Evolutionary conservation across 2,329 filamentous ascomycete species (phyloP), one percentile per base, ranked within the genome.

Genomic region (Fusarium proliferatum): DNA sequence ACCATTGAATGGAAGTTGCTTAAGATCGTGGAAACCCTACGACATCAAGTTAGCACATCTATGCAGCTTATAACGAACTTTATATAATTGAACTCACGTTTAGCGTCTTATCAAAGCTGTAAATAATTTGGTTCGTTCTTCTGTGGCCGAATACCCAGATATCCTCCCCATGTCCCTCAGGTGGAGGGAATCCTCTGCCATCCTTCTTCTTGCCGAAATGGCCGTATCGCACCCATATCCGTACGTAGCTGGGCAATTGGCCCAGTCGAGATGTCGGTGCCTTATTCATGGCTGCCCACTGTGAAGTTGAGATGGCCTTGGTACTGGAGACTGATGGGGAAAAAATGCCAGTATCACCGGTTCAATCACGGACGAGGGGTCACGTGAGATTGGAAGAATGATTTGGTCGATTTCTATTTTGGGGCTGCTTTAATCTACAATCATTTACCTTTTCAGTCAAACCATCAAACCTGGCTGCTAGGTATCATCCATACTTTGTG

Each of bases 1-100:
- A 81, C 90, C 91, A 72, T 90, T 90, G 84, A 88, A 93, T 53
- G 89, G 87, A 68, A 93, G 81, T 78, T 91, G 89, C 76, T 86
- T 85, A 72, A 90, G 81, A 52, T 85, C 83, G 67, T 85, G 84
- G 74, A 84, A 76, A 28, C 79, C 81, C 83, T 85, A 17, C 16
- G 39, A 42, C 23, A 30, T 38, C 33, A 15, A 28, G 43, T 73
- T 42, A 59, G 45, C 26, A 43, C 21, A 41, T 16, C 10, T 13
- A 49, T 23, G 2, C 16, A 19, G 6, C 19, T 45, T n/a, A 38
- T 13, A 4, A 11, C 19, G 21, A 28, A 8, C 6, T 38, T 28
- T 2, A n/a, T 16, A 49, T 21, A 46, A 49, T 43, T 52, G 28
- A n/a, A 79, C 85, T 49, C 77, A 89, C 88, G 74, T 86, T 81